A percentile compares a stretch with the other conserved stretches of the same genome.
Evolutionary conservation across 1,139 yeast species (phyloP).

Genomic region (Debaryomyces nepalensis): DNA sequence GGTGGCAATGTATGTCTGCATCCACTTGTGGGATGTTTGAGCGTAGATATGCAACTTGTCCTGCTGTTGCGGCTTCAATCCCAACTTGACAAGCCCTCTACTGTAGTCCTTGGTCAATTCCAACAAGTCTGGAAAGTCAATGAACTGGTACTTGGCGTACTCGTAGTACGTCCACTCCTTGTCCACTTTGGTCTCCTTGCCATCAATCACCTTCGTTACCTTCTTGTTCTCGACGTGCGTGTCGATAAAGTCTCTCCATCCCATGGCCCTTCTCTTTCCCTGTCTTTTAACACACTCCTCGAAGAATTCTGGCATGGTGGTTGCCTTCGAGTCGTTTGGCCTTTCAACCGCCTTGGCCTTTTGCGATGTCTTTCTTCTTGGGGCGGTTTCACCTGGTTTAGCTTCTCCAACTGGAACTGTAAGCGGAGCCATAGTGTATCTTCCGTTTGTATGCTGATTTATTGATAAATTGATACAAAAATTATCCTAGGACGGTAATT

Average conservation of each 20-base stretch:
- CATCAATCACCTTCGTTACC: conserved; percentile 77
- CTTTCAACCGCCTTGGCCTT: conserved; percentile 58
- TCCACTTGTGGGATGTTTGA: conserved; percentile 84
- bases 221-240: conserved; percentile 76
- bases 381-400: conserved; percentile 86
- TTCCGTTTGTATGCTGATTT: too few relatives aligned
- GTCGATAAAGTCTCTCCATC: conserved; percentile 77
- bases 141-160: conserved; percentile 69
- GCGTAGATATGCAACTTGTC: conserved; percentile 85
- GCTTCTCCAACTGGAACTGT: conserved; percentile 82
- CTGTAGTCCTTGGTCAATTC: conserved; percentile 60
- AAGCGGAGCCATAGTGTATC: conserved; percentile 36
- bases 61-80: conserved; percentile 65
- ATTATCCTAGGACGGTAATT: not conserved
- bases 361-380: conserved; percentile 73
- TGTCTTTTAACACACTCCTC: conserved; percentile 65
- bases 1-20: conserved; percentile 83
- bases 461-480: not conserved
- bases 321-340: conserved; percentile 63
- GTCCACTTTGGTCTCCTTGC: conserved; percentile 69
- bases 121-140: conserved; percentile 63
- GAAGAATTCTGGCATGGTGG: conserved; percentile 72
- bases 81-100: conserved; percentile 75
- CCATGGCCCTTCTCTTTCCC: conserved; percentile 64
- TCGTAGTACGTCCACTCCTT: conserved; percentile 91